Conservation (phyloP, 73 alveolate species). For the Tetrahymena thermophila region DNA sequence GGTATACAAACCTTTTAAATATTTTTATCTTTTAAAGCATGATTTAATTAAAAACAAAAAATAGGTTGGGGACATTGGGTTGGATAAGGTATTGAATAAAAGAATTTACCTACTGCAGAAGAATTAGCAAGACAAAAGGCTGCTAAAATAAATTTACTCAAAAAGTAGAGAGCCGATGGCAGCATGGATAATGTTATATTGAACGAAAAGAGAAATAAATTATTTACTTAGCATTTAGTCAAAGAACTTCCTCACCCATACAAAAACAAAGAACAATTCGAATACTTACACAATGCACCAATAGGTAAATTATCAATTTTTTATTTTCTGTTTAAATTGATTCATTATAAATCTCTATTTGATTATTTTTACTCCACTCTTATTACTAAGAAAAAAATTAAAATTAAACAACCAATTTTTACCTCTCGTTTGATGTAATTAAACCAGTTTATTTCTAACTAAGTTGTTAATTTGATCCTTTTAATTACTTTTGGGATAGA, state of each 20-base stretch:
- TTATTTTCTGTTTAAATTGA: background rate
- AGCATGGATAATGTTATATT: conserved; percentile 46
- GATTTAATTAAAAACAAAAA: background rate
- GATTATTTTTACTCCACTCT: background rate
- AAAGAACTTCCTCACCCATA: conserved; percentile 57
- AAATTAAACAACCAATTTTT: background rate
- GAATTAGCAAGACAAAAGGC: conserved; percentile 32
- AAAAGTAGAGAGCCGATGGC: conserved; percentile 43
- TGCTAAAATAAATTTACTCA: conserved; percentile 14
- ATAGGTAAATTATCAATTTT: background rate
- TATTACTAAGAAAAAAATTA: too few relatives aligned
- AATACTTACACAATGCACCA: conserved; percentile 31
- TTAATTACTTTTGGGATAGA: background rate
- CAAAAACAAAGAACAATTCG: conserved; percentile 50
- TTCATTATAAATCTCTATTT: background rate
- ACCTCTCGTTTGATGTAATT: background rate
- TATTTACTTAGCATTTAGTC: conserved; percentile 52
- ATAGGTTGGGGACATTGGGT: conserved; percentile 46
- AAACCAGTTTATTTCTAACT: background rate
- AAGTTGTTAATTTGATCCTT: background rate
- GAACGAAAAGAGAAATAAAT: conserved; percentile 55
- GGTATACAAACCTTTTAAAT: background rate
- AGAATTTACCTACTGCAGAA: conserved; percentile 26
- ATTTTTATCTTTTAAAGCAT: background rate
- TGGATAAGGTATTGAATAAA: conserved; percentile 22